phyloP scores from a whole-genome alignment of 169 alveolate species.

The Cryptosporidium xiaoi region DNA sequence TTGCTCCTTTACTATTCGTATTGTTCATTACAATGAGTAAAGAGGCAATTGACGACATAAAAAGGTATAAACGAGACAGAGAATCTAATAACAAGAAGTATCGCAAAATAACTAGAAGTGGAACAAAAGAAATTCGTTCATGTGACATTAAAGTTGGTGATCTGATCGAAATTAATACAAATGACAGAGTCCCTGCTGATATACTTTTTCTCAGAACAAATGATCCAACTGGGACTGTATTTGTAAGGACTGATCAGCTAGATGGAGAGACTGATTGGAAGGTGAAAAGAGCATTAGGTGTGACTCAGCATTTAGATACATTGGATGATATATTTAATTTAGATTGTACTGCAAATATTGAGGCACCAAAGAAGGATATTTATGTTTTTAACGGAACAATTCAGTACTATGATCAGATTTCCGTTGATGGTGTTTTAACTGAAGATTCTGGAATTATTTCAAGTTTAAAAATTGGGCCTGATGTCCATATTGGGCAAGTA shows the following conservation, averaged over 20 bases:
- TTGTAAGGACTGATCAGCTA: slow-evolving; percentile 97
- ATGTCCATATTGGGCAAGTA: neutral
- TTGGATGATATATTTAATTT: slow-evolving; percentile 80
- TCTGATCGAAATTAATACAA: slow-evolving; percentile 88
- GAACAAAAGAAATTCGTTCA: slow-evolving; percentile 84
- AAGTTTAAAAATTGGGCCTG: slow-evolving; percentile 1
- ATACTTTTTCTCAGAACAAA: slow-evolving; percentile 89
- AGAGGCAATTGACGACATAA: slow-evolving; percentile 96
- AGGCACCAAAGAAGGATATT: slow-evolving; percentile 89
- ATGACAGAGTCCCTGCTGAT: slow-evolving; percentile 98
- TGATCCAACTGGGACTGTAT: slow-evolving; percentile 83
- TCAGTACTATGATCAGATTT: slow-evolving; percentile 77
- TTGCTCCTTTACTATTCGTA: slow-evolving; percentile 95
- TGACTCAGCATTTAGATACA: slow-evolving; percentile 84
- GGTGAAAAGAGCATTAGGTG: slow-evolving; percentile 91
- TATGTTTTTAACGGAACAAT: slow-evolving; percentile 88
- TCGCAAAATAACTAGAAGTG: slow-evolving; percentile 77
- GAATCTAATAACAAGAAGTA: slow-evolving; percentile 86
- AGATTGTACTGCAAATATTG: slow-evolving; percentile 81
- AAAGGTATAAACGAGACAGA: slow-evolving; percentile 84
- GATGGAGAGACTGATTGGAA: slow-evolving; percentile 99
- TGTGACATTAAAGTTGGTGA: slow-evolving; percentile 92
- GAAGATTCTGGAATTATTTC: slow-evolving; percentile 32
- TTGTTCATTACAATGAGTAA: slow-evolving; percentile 90
- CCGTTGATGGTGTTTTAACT: slow-evolving; percentile 3